Evolutionary conservation across 2,329 filamentous ascomycete species (phyloP).

Genomic region (Corynespora cassiicola): DNA sequence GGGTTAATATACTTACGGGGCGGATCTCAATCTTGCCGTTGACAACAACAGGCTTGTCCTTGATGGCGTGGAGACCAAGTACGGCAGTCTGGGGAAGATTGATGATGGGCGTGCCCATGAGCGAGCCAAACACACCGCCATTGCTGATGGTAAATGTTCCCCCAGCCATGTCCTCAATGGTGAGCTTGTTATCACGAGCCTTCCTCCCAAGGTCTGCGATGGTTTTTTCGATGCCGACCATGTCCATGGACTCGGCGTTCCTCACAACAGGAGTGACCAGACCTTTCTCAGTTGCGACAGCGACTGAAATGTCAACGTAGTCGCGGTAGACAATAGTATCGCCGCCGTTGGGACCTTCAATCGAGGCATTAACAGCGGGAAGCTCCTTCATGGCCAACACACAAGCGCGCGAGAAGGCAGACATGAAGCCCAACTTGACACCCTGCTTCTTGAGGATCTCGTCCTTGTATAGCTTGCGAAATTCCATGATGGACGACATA

Average conservation of each 20-base stretch:
- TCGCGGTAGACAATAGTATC: conserved; percentile 98
- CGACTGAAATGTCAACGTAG: conserved; percentile 97
- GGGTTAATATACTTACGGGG: conserved; percentile 60
- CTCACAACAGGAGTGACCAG: conserved; percentile 95
- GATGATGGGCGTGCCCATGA: conserved; percentile 98
- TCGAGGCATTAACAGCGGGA: conserved; percentile 94
- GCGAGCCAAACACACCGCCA: conserved; percentile 92
- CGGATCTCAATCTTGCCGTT: conserved; percentile 95
- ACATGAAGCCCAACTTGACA: conserved; percentile 99
- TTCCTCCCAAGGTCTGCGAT: conserved; percentile 97
- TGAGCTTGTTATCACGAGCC: conserved; percentile 95
- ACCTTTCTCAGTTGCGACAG: conserved; percentile 96
- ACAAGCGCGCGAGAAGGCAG: conserved; percentile 89
- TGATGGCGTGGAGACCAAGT: conserved; percentile 93
- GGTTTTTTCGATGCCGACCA: conserved; percentile 85
- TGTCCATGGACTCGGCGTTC: conserved; percentile 86
- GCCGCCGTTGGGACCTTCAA: conserved; percentile 91
- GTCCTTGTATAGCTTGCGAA: conserved; percentile 97
- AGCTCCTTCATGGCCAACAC: conserved; percentile 93
- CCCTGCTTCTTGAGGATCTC: conserved; percentile 94
- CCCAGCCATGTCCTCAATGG: conserved; percentile 98
- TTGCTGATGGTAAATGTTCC: conserved; percentile 99
- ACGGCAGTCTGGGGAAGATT: conserved; percentile 94
- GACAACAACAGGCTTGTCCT: conserved; percentile 86
- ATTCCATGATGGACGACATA: conserved; percentile 97